Evolutionary conservation across 495 filamentous ascomycete genomes (phyloP), one percentile per base, ranked within the genome.

Genomic region (Mycothermus thermophilus): DNA sequence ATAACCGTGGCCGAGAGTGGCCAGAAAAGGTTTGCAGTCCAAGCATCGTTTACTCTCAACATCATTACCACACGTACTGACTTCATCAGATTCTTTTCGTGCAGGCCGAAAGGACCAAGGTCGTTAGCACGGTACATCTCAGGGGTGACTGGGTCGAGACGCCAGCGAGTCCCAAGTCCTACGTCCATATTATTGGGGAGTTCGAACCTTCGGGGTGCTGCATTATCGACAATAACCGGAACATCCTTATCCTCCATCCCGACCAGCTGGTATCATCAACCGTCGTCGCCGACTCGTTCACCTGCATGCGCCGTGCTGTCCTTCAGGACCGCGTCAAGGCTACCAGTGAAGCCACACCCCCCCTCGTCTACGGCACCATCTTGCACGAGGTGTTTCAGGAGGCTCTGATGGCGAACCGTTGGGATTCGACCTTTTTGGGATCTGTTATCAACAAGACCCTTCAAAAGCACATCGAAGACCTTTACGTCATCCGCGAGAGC

Each of bases 211-310:
- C 57, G 8, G 79, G 80, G 5, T 78, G 74, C 52, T 69, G 83
- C 40, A 64, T 93, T 33, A 58, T 77, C 37, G 78, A 86, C 53
- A 83, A 94, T 51, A 56, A 63, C 16, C 63, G 78, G 34, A 82
- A 93, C 46, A 80, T 94, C 62, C 59, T 97, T 24, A 88, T 97
- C 44, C 65, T 97, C 9, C 85, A 97, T 52, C 90, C 90, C 2
- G 90, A 97, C 55, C 87, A 94, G 59, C 71, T 97, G 15, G 78
- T 97, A 33, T 95, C 90, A 8, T 79, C 88, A 2, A 94, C 87
- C 6, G 80, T 88, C 7, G 79, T 97, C 21, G 90, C 81, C 23
- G 90, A 97, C 51, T 92, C 90, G 0, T 87, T 94, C 48, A 75
- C 73, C 26, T 97, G 90, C 50, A 74, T 76, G 41, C 76, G 90